Conservation (phyloP, 805 yeast species). For the Citeromyces nyonsensis region DNA sequence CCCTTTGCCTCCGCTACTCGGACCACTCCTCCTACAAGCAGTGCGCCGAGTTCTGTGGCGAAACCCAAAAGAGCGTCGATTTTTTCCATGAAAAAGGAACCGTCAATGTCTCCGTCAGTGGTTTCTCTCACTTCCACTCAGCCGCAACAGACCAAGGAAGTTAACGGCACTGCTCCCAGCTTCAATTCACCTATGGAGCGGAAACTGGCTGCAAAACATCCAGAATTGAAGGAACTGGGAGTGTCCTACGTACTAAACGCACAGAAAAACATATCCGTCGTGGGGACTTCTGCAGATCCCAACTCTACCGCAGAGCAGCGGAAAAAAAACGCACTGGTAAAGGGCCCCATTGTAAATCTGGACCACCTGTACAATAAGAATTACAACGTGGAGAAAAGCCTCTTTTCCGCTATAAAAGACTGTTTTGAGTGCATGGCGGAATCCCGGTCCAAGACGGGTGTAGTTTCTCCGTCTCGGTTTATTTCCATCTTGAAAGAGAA, state of each 20-base stretch:
- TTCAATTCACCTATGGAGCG: conserved; percentile 7
- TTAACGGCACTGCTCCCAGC: conserved; percentile 3
- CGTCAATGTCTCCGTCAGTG: conserved; percentile 1
- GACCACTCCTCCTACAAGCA: conserved; percentile 4
- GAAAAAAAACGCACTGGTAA: conserved; percentile 60
- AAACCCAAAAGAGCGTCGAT: conserved; percentile 3
- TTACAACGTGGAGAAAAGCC: conserved; percentile 30
- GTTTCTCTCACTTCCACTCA: neutral
- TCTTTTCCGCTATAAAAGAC: conserved; percentile 66
- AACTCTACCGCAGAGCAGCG: conserved; percentile 49
- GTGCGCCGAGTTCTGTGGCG: conserved; percentile 3
- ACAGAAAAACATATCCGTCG: conserved; percentile 27
- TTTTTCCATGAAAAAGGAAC: conserved; percentile 4
- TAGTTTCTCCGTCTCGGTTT: conserved; percentile 68
- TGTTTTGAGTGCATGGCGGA: conserved; percentile 75
- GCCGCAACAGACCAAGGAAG: neutral
- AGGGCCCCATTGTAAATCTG: conserved; percentile 74
- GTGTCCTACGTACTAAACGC: conserved; percentile 21
- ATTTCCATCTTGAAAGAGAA: conserved; percentile 66
- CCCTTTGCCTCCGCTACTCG: conserved; percentile 9
- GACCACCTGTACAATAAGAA: conserved; percentile 47
- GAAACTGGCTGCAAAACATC: conserved; percentile 10
- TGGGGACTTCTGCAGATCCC: conserved; percentile 23
- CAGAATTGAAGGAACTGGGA: conserved; percentile 16
- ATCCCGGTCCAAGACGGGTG: conserved; percentile 53